Evolutionary conservation across 129 eudicot genomes (phyloP), one percentile per base, ranked within the genome.

Genomic region (Chrysanthemum lavandulifolium): DNA sequence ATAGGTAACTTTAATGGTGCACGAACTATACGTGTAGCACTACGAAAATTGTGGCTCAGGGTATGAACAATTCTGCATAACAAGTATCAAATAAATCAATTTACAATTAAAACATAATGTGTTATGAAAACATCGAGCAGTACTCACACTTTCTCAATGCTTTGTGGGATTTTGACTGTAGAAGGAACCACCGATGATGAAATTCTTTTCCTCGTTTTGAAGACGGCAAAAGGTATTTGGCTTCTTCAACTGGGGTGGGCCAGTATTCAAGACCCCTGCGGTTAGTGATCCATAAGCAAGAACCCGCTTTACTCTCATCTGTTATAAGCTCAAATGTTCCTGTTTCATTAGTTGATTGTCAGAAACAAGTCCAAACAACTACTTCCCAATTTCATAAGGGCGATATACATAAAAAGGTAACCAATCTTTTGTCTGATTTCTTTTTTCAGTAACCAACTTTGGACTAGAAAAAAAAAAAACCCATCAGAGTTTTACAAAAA

Each of bases 191-290:
- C 72, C 45, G 15, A 13, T 13, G 61, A 63, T 66, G 88, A 65
- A 55, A 81, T 79, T 74, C 73, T 82, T 59, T 69, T 81, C 45
- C 84, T 80, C 65, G 25, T 60, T 69, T 67, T 77, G 81, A 79
- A 52, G 88, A 75, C 19, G 54, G 80, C 13, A 93, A 57, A 65
- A 83, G 76, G 48, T 84, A 93, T 79, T 93, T 93, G 69, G 89
- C 90, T 90, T 93, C 87, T 84, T 93, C 98, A 23, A 43, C 50
- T 40, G 98, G 97, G 74, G 90, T 87, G 50, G 98, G 98, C 98
- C 98, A 93, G 49, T 93, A 93, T 73, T 93, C 97, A 53, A 84
- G 10, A 36, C 98, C 98, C 74, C 90, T 84, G 67, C 96, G 86
- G 7, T 84, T 81, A 69, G 96, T 85, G 74, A 93, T 84, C 98